Evolutionary conservation across 1,284 basidiomycete genomes (phyloP).

Genomic region (Malassezia cuniculi): DNA sequence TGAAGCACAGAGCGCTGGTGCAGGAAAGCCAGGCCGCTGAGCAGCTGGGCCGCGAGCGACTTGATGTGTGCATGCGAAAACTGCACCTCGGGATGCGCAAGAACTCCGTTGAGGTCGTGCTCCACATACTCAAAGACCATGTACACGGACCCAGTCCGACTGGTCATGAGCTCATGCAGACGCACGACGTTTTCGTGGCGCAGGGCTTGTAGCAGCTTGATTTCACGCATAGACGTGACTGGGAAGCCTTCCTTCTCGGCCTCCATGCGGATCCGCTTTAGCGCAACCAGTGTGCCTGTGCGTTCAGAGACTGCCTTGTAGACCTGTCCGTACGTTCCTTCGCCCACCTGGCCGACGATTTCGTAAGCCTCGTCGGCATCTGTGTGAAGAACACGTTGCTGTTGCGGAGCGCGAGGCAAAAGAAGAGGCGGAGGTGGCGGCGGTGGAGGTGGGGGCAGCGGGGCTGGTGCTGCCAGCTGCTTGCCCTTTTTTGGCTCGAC

Average conservation of each 20-base stretch:
- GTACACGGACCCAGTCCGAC: constrained; percentile 79
- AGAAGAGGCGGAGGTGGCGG: no score
- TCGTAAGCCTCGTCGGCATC: constrained; percentile 57
- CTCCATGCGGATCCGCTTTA: constrained; percentile 98
- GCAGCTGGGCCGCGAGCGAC: constrained; percentile 86
- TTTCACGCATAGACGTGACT: constrained; percentile 95
- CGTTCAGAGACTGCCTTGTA: constrained; percentile 84
- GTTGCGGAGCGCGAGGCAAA: no score
- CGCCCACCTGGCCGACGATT: constrained; percentile 84
- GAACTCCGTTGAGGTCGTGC: constrained; percentile 87
- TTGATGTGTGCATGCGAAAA: constrained; percentile 82
- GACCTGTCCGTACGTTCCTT: constrained; percentile 97
- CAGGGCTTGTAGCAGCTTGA: constrained; percentile 86
- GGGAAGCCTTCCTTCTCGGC: constrained; percentile 94
- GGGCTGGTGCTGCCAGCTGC: no score
- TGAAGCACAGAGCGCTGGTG: constrained; percentile 92
- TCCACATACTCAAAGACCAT: constrained; percentile 99
- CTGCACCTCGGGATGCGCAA: constrained; percentile 71
- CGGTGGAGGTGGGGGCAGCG: no score
- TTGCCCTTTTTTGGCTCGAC: no score
- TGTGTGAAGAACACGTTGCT: no score
- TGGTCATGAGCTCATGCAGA: constrained; percentile 95
- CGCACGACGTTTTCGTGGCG: constrained; percentile 78
- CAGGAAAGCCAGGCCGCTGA: constrained; percentile 79
- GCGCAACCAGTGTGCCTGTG: constrained; percentile 64